A percentile compares a stretch with the other conserved stretches of the same genome.
Conservation (phyloP, 192 early-diverging fungal genomes). For the Umbelopsis sp. region DNA sequence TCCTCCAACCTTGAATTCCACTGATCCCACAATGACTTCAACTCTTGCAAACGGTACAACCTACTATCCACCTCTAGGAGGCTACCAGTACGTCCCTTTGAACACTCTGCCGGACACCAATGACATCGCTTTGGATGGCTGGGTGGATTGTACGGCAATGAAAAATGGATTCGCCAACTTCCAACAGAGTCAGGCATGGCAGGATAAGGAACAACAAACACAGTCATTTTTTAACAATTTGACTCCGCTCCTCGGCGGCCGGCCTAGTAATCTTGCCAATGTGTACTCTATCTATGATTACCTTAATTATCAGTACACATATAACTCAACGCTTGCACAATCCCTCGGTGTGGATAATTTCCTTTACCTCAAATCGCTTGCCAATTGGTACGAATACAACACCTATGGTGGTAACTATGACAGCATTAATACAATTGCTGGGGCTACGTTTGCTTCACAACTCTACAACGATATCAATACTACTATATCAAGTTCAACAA, state of each 20-base stretch:
- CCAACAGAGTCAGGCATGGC: neutral
- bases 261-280: neutral
- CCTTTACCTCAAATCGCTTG: constrained; percentile 16
- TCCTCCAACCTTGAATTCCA: neutral
- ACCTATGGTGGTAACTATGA: constrained; percentile 14
- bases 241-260: constrained; percentile 3
- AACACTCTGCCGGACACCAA: neutral
- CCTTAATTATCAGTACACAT: constrained; percentile 12
- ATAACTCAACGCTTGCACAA: neutral
- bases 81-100: constrained; percentile 1
- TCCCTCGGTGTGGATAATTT: neutral
- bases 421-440: constrained; percentile 20
- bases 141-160: constrained; percentile 14
- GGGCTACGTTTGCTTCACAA: constrained; percentile 13
- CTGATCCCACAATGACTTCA: constrained; percentile 1
- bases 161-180: neutral
- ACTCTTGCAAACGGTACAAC: constrained; percentile 11
- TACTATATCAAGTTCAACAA: constrained; percentile 11
- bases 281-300: constrained; percentile 13
- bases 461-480: constrained; percentile 16
- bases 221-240: constrained; percentile 7
- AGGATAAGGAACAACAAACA: neutral
- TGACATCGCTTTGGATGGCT: constrained; percentile 12
- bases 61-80: neutral
- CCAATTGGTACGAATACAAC: constrained; percentile 17